Percentiles rank a stretch among this genome's conserved stretches.
Evolutionary conservation across 495 filamentous ascomycete genomes (phyloP).

Genomic region (Aspergillus taichungensis): DNA sequence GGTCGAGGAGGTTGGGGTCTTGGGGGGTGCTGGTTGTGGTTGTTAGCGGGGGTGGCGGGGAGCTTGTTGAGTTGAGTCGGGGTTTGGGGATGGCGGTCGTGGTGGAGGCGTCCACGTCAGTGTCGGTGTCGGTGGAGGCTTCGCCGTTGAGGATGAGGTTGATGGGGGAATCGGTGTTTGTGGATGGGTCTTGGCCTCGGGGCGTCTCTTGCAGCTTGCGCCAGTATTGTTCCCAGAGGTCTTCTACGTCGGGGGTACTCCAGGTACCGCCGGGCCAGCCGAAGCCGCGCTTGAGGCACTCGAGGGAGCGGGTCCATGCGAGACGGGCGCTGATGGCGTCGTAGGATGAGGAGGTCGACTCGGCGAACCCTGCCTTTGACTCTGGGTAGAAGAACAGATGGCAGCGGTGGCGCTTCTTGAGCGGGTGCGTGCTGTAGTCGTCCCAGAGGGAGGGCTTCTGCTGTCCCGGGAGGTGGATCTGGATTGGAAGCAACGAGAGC

Average conservation of each 20-base stretch:
- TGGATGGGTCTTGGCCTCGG: background rate
- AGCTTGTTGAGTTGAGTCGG: too few relatives aligned
- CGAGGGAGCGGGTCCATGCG: slow-evolving; percentile 47
- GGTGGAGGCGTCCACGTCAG: too few relatives aligned
- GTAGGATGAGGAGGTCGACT: slow-evolving; percentile 2
- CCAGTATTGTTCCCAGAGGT: slow-evolving; percentile 50
- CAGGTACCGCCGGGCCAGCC: slow-evolving; percentile 26
- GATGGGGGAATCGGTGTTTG: too few relatives aligned
- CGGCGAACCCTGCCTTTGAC: slow-evolving; percentile 28
- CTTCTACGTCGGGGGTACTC: slow-evolving; percentile 49
- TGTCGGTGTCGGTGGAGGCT: too few relatives aligned
- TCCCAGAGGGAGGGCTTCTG: slow-evolving; percentile 28
- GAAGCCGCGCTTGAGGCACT: slow-evolving; percentile 45
- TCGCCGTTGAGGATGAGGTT: too few relatives aligned
- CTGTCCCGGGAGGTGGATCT: slow-evolving; percentile 43
- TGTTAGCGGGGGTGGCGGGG: too few relatives aligned
- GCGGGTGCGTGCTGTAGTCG: slow-evolving; percentile 3
- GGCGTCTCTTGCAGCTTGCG: slow-evolving; percentile 3
- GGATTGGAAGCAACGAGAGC: slow-evolving; percentile 40
- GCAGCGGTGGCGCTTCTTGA: slow-evolving; percentile 37
- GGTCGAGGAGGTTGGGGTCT: too few relatives aligned
- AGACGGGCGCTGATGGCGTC: slow-evolving; percentile 40
- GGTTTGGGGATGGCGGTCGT: too few relatives aligned
- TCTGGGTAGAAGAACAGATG: slow-evolving; percentile 40
- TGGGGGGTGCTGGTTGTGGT: too few relatives aligned